Base-by-base conservation (phyloP, 176 grass and related monocot genomes). In the Urochloa ruziziensis region DNA sequence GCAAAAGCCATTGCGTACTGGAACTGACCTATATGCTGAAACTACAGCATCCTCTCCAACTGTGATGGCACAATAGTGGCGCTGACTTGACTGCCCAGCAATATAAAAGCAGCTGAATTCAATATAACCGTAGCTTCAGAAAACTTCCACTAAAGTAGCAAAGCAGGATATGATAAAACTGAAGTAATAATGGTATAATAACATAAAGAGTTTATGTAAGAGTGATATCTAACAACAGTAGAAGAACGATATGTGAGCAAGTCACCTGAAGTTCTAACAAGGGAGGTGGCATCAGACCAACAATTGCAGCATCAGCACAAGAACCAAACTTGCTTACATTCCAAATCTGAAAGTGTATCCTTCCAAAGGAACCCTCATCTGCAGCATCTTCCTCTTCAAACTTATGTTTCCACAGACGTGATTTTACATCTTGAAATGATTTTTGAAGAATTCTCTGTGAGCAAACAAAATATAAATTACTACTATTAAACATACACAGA, bases 61-160 rank as follows among this genome's bases (percentile, higher is more conserved):
- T 56, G 93, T 90, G 43, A 98, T 90, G 54, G 93, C 89, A 98
- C 96, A 82, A 56, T 98, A 95, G 87, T 91, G 88, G 27, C 87
- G 75, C 74, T 93, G 90, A 91, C 85, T 95, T 63, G 96, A 98
- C 96, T 94, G 95, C 71, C 85, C 90, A 93, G 74, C 83, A 98
- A 98, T 88, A 94, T 84, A 94, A 93, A 88, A 84, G 87, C 77
- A 97, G 86, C 90, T 92, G 92, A 94, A 94, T 91, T 91, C 92
- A 94, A 94, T 94, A 91, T 37, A 74, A 87, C 71, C 77, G 83
- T 89, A 87, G 65, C 81, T 86, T 94, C 92, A 94, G 92, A 80
- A 80, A 89, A 80, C 46, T 79, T 85, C 78, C 87, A 83, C 65
- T 61, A 87, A 52, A 79, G 33, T 81, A 78, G 40, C 13, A 23